Conservation (phyloP, 148 eudicot genomes). For the Persicaria maculosa region DNA sequence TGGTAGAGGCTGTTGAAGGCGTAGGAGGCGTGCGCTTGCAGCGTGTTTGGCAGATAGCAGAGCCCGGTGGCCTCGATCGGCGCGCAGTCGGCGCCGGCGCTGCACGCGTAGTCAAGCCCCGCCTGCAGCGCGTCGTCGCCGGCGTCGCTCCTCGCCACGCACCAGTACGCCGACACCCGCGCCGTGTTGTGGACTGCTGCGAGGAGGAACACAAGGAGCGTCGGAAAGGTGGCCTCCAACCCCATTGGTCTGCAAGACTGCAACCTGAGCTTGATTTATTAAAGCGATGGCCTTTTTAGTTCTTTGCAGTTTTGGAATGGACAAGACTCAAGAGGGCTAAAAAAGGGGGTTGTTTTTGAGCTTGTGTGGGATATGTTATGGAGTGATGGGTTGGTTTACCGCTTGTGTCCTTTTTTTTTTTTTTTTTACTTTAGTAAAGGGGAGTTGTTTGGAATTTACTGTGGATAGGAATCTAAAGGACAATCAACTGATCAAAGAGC, state of each 20-base stretch:
- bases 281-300: not conserved
- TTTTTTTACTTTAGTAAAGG: no score
- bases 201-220: not conserved
- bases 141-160: slow-evolving; percentile 62
- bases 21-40: slow-evolving; percentile 70
- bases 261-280: not conserved
- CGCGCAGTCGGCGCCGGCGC: slow-evolving; percentile 54
- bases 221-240: not conserved
- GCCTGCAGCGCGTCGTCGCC: slow-evolving; percentile 33
- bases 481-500: no score
- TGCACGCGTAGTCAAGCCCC: slow-evolving; percentile 56
- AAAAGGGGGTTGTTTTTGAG: not conserved
- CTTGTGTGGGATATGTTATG: slow-evolving; percentile 4
- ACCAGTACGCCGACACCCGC: slow-evolving; percentile 36
- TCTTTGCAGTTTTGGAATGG: not conserved
- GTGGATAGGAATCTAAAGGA: not conserved
- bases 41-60: slow-evolving; percentile 59
- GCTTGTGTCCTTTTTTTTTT: not conserved
- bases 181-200: not conserved
- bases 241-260: not conserved
- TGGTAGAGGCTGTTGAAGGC: slow-evolving; percentile 71
- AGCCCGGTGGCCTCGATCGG: slow-evolving; percentile 45
- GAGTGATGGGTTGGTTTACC: not conserved
- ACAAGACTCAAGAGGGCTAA: not conserved
- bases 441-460: no score